Conservation (phyloP, 768 basidiomycete genomes). For the Suillus occidentalis region DNA sequence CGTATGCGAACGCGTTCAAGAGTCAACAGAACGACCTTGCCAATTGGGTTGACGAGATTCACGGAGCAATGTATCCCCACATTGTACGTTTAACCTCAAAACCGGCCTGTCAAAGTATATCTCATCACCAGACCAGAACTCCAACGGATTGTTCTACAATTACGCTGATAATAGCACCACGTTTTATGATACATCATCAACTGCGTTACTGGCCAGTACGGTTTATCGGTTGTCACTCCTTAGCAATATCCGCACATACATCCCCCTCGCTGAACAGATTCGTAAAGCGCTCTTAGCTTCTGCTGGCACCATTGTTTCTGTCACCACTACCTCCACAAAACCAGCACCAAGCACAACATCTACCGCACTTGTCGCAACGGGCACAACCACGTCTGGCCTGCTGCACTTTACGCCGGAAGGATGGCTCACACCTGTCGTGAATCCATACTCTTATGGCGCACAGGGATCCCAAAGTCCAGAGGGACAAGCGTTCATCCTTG, state of each 20-base stretch:
- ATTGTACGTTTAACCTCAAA: conserved; percentile 43
- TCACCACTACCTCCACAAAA: conserved; percentile 8
- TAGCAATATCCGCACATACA: conserved; percentile 43
- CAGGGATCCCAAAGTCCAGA: conserved; percentile 66
- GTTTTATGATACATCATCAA: conserved; percentile 74
- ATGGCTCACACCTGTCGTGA: conserved; percentile 73
- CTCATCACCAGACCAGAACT: conserved; percentile 3
- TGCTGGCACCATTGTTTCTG: conserved; percentile 17
- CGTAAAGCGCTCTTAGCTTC: conserved; percentile 40
- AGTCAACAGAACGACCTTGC: conserved; percentile 57
- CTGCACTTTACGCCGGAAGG: conserved; percentile 57
- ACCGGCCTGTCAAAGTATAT: neutral
- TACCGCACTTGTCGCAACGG: conserved; percentile 14
- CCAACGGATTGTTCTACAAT: conserved; percentile 53
- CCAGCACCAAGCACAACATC: conserved; percentile 4
- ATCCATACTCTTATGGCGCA: conserved; percentile 56
- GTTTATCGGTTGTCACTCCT: conserved; percentile 73
- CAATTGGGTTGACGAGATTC: conserved; percentile 72
- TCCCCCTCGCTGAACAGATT: conserved; percentile 58
- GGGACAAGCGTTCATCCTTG: conserved; percentile 75
- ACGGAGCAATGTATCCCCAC: conserved; percentile 63
- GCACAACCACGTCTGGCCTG: conserved; percentile 20
- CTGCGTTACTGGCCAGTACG: conserved; percentile 72
- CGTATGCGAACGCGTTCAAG: conserved; percentile 48
- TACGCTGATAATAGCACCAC: conserved; percentile 60